Base-by-base conservation (phyloP, 2,329 filamentous ascomycete species). In the Corniculantispora saksenae region DNA sequence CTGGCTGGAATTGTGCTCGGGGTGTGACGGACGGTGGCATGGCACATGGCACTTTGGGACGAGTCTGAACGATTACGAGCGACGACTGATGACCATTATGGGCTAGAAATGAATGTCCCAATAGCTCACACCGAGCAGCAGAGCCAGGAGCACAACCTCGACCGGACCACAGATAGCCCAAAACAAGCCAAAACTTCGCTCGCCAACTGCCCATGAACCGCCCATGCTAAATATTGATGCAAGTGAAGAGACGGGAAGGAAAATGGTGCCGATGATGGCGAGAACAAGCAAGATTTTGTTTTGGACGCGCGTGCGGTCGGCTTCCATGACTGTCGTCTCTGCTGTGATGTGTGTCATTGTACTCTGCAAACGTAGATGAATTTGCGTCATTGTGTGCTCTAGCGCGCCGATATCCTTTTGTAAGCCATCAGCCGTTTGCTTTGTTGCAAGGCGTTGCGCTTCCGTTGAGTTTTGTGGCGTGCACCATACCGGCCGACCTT, bases 211-310 rank as follows among this genome's bases (percentile, higher is more conserved):
- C 63, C 63, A 67, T 15, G 51, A 32, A 17, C 66, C 66, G 21
- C 54, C 55, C 66, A 67, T 67, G 54, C 66, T 67, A 25, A 67
- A 67, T 29, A 67, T 50, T 23, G 63, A 61, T 12, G 66, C 63
- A 13, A 66, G 56, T 35, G 64, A 62, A 17, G 56, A 62, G 56
- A 67, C 55, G 23, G 63, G 63, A 9, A 67, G 38, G 32, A 66
- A 66, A 21, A 67, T 23, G 55, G 64, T 64, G 55, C 66, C 60
- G 32, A 66, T 58, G 5, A 67, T 56, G 2, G 60, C 66, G 15
- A 67, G 55, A 5, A 63, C 60, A 27, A 66, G 63, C 59, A 66
- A 43, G 6, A 63, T 66, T 47, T 66, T 67, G 56, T 66, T 66
- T 45, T 67, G 63, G 13, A 58, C 51, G 32, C 64, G 66, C 50